Evolutionary conservation across 495 filamentous ascomycete species (phyloP).

Genomic region (Diplogelasinospora grovesii): DNA sequence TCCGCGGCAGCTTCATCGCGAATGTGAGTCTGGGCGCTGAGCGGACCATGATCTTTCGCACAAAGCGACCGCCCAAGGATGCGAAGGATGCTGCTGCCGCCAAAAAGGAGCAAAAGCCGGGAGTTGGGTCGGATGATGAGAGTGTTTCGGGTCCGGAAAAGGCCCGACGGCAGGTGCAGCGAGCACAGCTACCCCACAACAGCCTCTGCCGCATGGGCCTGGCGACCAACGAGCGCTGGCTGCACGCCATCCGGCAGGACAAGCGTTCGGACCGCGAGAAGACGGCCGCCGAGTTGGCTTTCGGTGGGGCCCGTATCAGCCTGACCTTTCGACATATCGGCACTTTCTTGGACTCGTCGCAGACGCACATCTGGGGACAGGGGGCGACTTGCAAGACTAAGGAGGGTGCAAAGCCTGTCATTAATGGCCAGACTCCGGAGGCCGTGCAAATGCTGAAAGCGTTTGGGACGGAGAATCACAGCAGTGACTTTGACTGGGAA

Average conservation of each 20-base stretch:
- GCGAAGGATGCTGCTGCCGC: constrained; percentile 10
- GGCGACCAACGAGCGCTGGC: constrained; percentile 75
- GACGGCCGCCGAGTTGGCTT: constrained; percentile 61
- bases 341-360: constrained; percentile 64
- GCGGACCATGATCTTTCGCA: constrained; percentile 83
- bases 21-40: constrained; percentile 91
- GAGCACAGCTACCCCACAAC: constrained; percentile 76
- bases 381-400: constrained; percentile 66
- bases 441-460: constrained; percentile 65
- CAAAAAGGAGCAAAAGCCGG: too few relatives aligned
- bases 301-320: constrained; percentile 72
- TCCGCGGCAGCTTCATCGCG: constrained; percentile 70
- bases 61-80: constrained; percentile 53
- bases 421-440: constrained; percentile 60
- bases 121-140: constrained; percentile 3
- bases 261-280: constrained; percentile 64
- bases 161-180: constrained; percentile 39
- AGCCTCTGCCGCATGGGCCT: constrained; percentile 79
- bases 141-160: neutral
- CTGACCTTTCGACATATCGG: constrained; percentile 89
- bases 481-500: constrained; percentile 69
- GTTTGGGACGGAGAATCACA: constrained; percentile 81
- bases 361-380: constrained; percentile 79
- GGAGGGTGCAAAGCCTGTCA: constrained; percentile 50
- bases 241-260: constrained; percentile 85